Evolutionary conservation across 768 basidiomycete species (phyloP).

Genomic region (Termitomyces bulborhizus): DNA sequence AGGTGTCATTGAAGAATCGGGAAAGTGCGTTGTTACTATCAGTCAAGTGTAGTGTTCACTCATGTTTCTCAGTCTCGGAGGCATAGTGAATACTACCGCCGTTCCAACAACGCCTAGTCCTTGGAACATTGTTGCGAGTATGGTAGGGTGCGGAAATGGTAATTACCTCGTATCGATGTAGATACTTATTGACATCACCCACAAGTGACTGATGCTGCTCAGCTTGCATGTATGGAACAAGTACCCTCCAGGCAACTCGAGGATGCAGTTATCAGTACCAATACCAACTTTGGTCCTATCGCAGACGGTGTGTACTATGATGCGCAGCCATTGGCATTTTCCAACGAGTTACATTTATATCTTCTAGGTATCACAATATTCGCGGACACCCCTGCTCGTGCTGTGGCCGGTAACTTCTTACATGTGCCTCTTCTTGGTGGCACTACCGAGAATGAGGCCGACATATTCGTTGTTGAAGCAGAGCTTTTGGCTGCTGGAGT

Average conservation of each 20-base stretch:
- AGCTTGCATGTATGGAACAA: slow-evolving; percentile 30
- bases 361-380: slow-evolving; percentile 27
- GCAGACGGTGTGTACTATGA: slow-evolving; percentile 23
- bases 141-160: slow-evolving; percentile 30
- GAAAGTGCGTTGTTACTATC: slow-evolving; percentile 18
- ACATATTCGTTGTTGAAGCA: slow-evolving; percentile 25
- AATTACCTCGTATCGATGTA: neutral
- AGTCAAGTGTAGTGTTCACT: neutral
- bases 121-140: slow-evolving; percentile 26
- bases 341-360: neutral
- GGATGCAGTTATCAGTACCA: slow-evolving; percentile 24
- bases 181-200: neutral
- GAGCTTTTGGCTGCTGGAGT: slow-evolving; percentile 21
- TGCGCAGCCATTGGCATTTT: neutral
- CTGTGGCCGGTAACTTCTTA: slow-evolving; percentile 15
- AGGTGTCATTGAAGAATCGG: slow-evolving; percentile 31
- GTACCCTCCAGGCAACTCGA: slow-evolving; percentile 24
- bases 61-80: slow-evolving; percentile 4
- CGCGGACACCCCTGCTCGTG: slow-evolving; percentile 19
- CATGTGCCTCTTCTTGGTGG: slow-evolving; percentile 19
- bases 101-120: slow-evolving; percentile 13
- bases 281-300: slow-evolving; percentile 21
- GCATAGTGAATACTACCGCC: slow-evolving; percentile 3
- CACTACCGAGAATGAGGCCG: slow-evolving; percentile 26
- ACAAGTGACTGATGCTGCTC: slow-evolving; percentile 19